Evolutionary conservation across 2,329 filamentous ascomycete genomes (phyloP).

Genomic region (Arthrobotrys musiformis): DNA sequence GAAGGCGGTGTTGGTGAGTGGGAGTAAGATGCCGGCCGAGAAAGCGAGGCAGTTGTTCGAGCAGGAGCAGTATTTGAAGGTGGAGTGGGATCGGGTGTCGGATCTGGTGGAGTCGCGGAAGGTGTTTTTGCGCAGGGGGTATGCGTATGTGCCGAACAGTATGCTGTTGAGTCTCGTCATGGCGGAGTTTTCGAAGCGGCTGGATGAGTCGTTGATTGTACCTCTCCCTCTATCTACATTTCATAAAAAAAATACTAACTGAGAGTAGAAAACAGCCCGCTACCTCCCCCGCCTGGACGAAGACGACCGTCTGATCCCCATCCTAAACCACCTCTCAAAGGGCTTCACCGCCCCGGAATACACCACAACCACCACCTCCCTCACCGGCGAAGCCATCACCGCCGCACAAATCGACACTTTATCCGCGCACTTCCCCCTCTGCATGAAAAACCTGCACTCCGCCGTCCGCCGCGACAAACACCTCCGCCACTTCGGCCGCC

Average conservation of each 20-base stretch:
- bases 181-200: conserved; percentile 80
- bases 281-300: conserved; percentile 92
- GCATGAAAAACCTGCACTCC: conserved; percentile 91
- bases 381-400: conserved; percentile 78
- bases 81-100: conserved; percentile 92
- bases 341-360: conserved; percentile 94
- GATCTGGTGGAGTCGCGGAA: conserved; percentile 84
- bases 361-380: conserved; percentile 70
- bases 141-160: conserved; percentile 87
- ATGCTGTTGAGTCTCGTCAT: conserved; percentile 91
- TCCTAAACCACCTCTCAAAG: conserved; percentile 85
- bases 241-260: not conserved
- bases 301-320: conserved; percentile 86
- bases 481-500: conserved; percentile 88
- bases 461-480: conserved; percentile 87
- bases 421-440: conserved; percentile 84
- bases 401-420: conserved; percentile 83
- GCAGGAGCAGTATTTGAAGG: conserved; percentile 92
- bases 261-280: conserved; percentile 90
- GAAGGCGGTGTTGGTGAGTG: conserved; percentile 61
- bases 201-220: conserved; percentile 87
- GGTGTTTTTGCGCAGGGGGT: conserved; percentile 81
- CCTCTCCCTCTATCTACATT: conserved; percentile 56
- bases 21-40: conserved; percentile 60
- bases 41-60: conserved; percentile 66